These are phyloP conservation scores for Mortierella sp. DNA, from an alignment of 371 early-diverging fungal genomes.

Conservation along the genomic window DNA sequence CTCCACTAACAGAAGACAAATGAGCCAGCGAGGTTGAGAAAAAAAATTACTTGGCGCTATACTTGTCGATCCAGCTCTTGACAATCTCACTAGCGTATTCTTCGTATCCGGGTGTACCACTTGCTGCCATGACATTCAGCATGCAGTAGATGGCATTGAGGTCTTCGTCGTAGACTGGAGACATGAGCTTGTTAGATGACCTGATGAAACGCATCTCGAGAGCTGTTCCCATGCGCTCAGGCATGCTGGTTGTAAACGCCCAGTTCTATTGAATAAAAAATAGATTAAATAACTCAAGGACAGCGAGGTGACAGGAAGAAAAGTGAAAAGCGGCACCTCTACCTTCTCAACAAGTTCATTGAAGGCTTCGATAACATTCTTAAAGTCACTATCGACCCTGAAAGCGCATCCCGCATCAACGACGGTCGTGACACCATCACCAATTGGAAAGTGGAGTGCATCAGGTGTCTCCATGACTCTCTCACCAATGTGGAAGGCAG, in stretches of 20 bases:
- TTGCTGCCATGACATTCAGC: slow-evolving; percentile 27
- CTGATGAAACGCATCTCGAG: slow-evolving; percentile 34
- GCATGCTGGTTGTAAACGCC: slow-evolving; percentile 18
- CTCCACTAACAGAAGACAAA: too few relatives aligned
- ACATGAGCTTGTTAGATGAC: slow-evolving; percentile 30
- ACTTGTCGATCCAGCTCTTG: slow-evolving; percentile 21
- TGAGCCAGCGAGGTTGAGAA: background rate
- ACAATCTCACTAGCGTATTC: slow-evolving; percentile 7
- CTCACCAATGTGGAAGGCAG: slow-evolving; percentile 11
- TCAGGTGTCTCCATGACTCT: slow-evolving; percentile 18
- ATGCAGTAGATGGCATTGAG: slow-evolving; percentile 28
- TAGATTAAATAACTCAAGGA: background rate
- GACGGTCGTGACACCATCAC: slow-evolving; percentile 13
- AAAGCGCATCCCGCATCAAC: slow-evolving; percentile 17
- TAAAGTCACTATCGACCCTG: slow-evolving; percentile 30
- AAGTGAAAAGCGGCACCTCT: background rate
- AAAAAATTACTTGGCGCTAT: slow-evolving; percentile 19
- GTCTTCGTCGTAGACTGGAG: slow-evolving; percentile 35
- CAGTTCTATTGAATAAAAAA: slow-evolving; percentile 17
- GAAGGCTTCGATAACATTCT: slow-evolving; percentile 15
- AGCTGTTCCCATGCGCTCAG: slow-evolving; percentile 14
- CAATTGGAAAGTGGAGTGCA: slow-evolving; percentile 32
- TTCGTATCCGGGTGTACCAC: slow-evolving; percentile 26
- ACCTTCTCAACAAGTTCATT: background rate
- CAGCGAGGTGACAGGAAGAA: background rate